Base-by-base conservation (phyloP, 2,329 filamentous ascomycete genomes). In the Fusarium lyarnte region DNA sequence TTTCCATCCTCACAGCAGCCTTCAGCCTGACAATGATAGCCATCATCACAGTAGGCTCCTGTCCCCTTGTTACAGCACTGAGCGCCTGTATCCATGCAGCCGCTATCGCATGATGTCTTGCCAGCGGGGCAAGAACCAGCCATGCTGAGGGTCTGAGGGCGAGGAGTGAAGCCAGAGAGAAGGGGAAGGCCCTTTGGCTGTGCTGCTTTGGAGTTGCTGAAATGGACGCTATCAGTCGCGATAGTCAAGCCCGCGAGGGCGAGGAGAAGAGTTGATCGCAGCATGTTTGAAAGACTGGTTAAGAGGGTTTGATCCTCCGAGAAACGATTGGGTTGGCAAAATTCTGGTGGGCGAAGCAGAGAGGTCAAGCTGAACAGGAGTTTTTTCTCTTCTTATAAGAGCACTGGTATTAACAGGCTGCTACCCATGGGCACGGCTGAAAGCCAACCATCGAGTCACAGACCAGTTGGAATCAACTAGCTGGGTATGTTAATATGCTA, bases 1-100 rank as follows among this genome's bases (percentile, higher is more conserved):
- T 78, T 63, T 54, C 81, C 81, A n/a, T 70, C 57, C 17, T 70
- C 65, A 54, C 81, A 82, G 73, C 81, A 82, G n/a, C 80, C 80
- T 9, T 74, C 69, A 6, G 46, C 11, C 39, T 72, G 64, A 60
- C 81, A 82, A 63, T 76, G 76, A 25, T 78, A 70, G 10, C 78
- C 80, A 17, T 53, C n/a, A 12, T 78, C 74, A 70, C 81, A 82
- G 65, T 78, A 82, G 19, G 75, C 63, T 38, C 79, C 78, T 21
- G 66, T 65, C 51, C 78, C 74, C 43, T 58, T 63, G 64, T 43
- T 53, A 57, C 81, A 82, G 73, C 82, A 83, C n/a, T 63, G 27
- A 17, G 69, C 76, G 13, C 57, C 60, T 13, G 67, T n/a, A 21
- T 78, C 75, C 64, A 82, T 81, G 60, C 82, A 83, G 27, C 71